These are phyloP conservation scores for Plasmopara halstedii DNA, from an alignment of 352 stramenopile genomes.

Conservation along the genomic window DNA sequence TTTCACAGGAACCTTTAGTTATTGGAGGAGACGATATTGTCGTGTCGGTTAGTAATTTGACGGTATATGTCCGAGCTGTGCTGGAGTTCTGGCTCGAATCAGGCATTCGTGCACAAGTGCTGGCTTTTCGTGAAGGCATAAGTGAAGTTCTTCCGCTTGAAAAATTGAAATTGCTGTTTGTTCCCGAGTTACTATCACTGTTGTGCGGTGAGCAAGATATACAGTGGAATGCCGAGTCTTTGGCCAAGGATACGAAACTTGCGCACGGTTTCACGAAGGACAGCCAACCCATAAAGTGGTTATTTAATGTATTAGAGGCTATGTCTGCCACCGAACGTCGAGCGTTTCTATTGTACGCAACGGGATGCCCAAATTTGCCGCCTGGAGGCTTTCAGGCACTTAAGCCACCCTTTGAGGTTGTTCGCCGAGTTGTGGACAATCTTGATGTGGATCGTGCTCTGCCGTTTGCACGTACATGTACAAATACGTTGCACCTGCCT, in stretches of 20 bases:
- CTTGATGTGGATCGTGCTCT: slow-evolving; percentile 66
- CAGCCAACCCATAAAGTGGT: slow-evolving; percentile 55
- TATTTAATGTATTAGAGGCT: slow-evolving; percentile 60
- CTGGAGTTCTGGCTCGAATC: slow-evolving; percentile 53
- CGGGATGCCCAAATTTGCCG: slow-evolving; percentile 74
- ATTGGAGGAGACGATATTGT: slow-evolving; percentile 28
- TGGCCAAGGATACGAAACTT: slow-evolving; percentile 68
- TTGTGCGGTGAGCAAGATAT: slow-evolving; percentile 74
- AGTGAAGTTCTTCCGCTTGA: slow-evolving; percentile 59
- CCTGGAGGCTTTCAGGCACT: slow-evolving; percentile 60
- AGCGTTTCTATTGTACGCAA: slow-evolving; percentile 74
- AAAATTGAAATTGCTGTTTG: slow-evolving; percentile 67
- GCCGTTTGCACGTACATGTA: slow-evolving; percentile 80
- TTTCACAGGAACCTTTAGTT: slow-evolving; percentile 60
- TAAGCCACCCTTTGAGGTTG: slow-evolving; percentile 73
- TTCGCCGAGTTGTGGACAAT: slow-evolving; percentile 64
- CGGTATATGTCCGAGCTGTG: slow-evolving; percentile 48
- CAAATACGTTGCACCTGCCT: slow-evolving; percentile 78
- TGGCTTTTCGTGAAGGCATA: slow-evolving; percentile 71
- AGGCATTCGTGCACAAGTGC: slow-evolving; percentile 55
- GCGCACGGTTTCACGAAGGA: slow-evolving; percentile 79
- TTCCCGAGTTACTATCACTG: slow-evolving; percentile 53
- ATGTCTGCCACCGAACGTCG: slow-evolving; percentile 56
- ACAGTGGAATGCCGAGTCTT: slow-evolving; percentile 50
- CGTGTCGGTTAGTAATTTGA: slow-evolving; percentile 53